Percentiles rank a stretch among this genome's conserved stretches.
These are phyloP conservation scores for Acacia confusa DNA, from an alignment of 306 rosid species.

Conservation along the genomic window DNA sequence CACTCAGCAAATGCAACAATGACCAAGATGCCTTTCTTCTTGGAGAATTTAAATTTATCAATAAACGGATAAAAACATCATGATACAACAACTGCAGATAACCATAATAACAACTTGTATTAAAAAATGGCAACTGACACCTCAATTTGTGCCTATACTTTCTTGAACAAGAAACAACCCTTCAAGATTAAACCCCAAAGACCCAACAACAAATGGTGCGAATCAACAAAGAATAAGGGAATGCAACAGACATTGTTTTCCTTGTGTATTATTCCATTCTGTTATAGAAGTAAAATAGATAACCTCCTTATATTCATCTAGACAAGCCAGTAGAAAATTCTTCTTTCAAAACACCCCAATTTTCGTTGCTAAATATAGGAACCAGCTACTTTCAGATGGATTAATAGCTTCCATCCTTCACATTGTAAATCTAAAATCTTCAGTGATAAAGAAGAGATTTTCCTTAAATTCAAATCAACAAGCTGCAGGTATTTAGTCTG, in stretches of 20 bases:
- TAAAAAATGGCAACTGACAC: constrained; percentile 22
- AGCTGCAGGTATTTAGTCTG: constrained; percentile 5
- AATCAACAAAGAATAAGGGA: constrained; percentile 1
- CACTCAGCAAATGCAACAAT: not conserved
- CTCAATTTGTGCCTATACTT: not conserved
- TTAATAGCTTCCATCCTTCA: constrained; percentile 15
- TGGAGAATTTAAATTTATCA: constrained; percentile 1
- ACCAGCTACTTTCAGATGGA: constrained; percentile 3
- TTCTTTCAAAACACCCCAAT: constrained; percentile 16
- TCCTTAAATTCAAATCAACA: constrained; percentile 26
- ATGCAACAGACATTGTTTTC: constrained; percentile 8
- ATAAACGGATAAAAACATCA: not conserved
- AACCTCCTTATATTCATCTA: not conserved
- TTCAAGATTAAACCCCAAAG: not conserved
- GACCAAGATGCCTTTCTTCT: constrained; percentile 20
- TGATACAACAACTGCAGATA: not conserved
- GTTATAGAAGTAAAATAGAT: not conserved
- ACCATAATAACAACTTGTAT: not conserved
- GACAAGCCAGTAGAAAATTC: constrained; percentile 3
- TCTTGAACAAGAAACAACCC: not conserved
- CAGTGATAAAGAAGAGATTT: constrained; percentile 4
- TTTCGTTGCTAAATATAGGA: constrained; percentile 10
- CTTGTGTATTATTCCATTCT: not conserved
- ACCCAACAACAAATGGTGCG: not conserved
- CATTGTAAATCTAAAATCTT: not conserved